A percentile compares a stretch with the other conserved stretches of the same genome.
Evolutionary conservation across 1,139 yeast genomes (phyloP).

Genomic region (Magnusiomyces fungicola): DNA sequence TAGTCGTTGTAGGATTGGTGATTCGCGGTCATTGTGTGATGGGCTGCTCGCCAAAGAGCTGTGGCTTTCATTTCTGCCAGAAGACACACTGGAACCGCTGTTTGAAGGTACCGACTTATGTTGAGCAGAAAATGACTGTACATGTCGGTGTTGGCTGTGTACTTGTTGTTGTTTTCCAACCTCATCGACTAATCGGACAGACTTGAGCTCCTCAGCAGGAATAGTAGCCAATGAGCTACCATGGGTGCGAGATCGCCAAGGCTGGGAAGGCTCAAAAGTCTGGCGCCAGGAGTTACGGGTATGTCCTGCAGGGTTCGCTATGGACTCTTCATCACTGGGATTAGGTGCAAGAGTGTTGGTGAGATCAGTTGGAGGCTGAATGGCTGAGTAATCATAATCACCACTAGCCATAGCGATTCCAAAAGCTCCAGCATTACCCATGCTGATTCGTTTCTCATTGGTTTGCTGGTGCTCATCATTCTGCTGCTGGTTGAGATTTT

Average conservation of each 20-base stretch:
- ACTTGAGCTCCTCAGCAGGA: constrained; percentile 74
- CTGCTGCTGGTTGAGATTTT: too few species aligned
- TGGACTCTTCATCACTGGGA: background rate
- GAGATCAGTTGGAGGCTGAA: background rate
- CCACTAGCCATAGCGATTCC: too few species aligned
- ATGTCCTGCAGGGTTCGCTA: constrained; percentile 15
- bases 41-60: background rate
- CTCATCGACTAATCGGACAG: constrained; percentile 57
- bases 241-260: constrained; percentile 51
- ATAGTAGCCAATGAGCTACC: constrained; percentile 74
- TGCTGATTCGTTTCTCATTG: too few species aligned
- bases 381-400: background rate
- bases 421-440: too few species aligned
- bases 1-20: constrained; percentile 11
- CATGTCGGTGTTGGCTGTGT: background rate
- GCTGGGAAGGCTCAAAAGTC: constrained; percentile 35
- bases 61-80: too few species aligned
- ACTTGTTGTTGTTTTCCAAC: constrained; percentile 6
- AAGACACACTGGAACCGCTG: background rate
- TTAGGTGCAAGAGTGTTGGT: background rate
- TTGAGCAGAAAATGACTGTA: background rate
- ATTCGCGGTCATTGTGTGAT: constrained; percentile 3
- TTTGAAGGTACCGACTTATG: background rate
- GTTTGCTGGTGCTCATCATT: too few species aligned
- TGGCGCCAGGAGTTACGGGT: constrained; percentile 70